Base-by-base conservation (phyloP, 1,284 basidiomycete genomes). In the Rhodofomes roseus region DNA sequence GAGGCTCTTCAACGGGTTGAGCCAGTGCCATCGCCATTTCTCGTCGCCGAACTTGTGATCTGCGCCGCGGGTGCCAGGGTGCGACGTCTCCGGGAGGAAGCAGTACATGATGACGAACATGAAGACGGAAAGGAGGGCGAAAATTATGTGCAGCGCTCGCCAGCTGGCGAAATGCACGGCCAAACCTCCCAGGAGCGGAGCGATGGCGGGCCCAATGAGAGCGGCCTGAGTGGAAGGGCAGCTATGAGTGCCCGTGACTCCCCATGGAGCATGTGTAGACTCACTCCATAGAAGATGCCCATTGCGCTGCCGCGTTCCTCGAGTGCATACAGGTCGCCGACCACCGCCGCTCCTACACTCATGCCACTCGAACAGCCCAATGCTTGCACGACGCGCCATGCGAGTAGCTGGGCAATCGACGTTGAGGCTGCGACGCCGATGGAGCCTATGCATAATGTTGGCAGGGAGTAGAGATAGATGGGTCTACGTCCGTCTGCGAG, bases 41-140 rank as follows among this genome's bases (percentile, higher is more conserved):
- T 63, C 63, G 8, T 60, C 55, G 39, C 67, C 65, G 9, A 60
- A 61, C 9, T 68, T 44, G 55, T 70, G 77, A 39, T 84, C 82
- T 14, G 82, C 74, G 0, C 82, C 82, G n/a, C 75, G 70, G 9
- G 79, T 60, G 57, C 77, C 69, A 37, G 83, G 74, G 65, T 88
- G 86, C 18, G 79, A 81, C 3, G 90, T 92, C 67, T 93, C 91
- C 0, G 91, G 90, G 29, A 92, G 76, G 61, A 81, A 80, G 20
- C 81, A 59, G 4, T 73, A 67, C 40, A 86, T 75, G 9, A 81
- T 66, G 0, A 80, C 20, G 44, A 85, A 76, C 50, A 52, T 52
- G 50, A 52, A 4, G 50, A 52, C 20, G 1, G 79, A 76, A 0
- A 80, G 48, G 18, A 55, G 39, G 23, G 39, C 54, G 18, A 43